phyloP scores from a whole-genome alignment of 106 monocot species.

The Allium fistulosum region DNA sequence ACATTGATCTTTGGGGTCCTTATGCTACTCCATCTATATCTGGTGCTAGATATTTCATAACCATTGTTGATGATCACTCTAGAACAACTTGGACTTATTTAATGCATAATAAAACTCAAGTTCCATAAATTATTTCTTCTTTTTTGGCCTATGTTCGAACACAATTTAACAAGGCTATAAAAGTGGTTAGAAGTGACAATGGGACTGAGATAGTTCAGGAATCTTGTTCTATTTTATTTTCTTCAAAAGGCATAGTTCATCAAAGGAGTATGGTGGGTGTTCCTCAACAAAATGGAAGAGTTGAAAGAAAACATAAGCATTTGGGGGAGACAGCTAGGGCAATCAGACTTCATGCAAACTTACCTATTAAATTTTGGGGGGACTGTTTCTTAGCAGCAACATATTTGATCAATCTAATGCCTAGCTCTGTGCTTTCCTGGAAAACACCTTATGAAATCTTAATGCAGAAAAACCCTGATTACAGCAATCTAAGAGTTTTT shows the following conservation, averaged over 20 bases:
- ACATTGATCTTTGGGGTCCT: background rate
- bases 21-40: background rate
- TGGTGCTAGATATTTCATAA: slow-evolving; percentile 1
- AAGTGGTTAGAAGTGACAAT: background rate
- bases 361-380: background rate
- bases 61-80: background rate
- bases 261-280: background rate
- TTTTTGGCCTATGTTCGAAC: background rate
- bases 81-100: background rate
- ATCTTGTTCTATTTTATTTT: background rate
- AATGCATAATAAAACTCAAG: background rate
- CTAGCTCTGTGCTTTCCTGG: background rate
- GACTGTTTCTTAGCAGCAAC: background rate
- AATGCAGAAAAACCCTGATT: background rate
- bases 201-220: background rate
- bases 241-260: background rate
- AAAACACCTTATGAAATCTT: background rate
- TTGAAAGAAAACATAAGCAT: background rate
- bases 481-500: background rate
- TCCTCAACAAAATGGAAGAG: background rate
- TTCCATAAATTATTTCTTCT: background rate
- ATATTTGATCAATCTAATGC: background rate
- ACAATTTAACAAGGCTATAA: background rate
- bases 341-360: background rate
- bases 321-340: background rate